Conservation (phyloP, 1,284 basidiomycete genomes). For the Fomitopsis pinicola region DNA sequence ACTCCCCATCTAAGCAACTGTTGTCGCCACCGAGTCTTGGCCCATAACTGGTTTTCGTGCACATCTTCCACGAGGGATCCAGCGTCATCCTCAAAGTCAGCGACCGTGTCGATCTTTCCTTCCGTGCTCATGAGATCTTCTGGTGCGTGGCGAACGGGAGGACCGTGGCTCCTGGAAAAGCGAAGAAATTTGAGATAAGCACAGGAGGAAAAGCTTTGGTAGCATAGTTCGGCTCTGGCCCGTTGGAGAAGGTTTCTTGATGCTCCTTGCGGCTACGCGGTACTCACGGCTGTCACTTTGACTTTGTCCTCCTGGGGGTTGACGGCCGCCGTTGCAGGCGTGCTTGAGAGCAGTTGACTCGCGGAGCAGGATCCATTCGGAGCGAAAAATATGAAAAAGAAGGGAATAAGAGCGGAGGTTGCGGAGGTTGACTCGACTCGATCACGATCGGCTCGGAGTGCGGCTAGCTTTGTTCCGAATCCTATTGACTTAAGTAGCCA, state of each 20-base stretch:
- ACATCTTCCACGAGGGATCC: slow-evolving; percentile 11
- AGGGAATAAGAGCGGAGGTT: too few species aligned
- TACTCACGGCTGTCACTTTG: background rate
- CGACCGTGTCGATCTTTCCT: background rate
- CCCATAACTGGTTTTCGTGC: slow-evolving; percentile 11
- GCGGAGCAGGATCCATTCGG: background rate
- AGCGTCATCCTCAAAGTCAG: slow-evolving; percentile 14
- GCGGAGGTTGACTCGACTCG: background rate
- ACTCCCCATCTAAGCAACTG: slow-evolving; percentile 21
- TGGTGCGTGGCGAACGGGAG: background rate
- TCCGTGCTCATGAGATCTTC: background rate
- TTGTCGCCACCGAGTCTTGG: slow-evolving; percentile 17
- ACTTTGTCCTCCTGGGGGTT: background rate
- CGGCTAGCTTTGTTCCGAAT: too few species aligned
- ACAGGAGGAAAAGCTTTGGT: background rate
- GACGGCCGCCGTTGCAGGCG: background rate
- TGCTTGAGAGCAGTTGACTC: background rate
- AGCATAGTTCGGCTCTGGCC: background rate
- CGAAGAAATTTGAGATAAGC: background rate
- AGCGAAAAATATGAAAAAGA: too few species aligned
- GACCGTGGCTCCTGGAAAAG: background rate
- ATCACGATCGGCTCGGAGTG: background rate
- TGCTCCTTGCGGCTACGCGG: background rate
- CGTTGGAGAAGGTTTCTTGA: background rate
- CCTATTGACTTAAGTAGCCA: too few species aligned